Evolutionary conservation across 2,329 filamentous ascomycete genomes (phyloP).

Genomic region (Sodiomyces alkalinus): DNA sequence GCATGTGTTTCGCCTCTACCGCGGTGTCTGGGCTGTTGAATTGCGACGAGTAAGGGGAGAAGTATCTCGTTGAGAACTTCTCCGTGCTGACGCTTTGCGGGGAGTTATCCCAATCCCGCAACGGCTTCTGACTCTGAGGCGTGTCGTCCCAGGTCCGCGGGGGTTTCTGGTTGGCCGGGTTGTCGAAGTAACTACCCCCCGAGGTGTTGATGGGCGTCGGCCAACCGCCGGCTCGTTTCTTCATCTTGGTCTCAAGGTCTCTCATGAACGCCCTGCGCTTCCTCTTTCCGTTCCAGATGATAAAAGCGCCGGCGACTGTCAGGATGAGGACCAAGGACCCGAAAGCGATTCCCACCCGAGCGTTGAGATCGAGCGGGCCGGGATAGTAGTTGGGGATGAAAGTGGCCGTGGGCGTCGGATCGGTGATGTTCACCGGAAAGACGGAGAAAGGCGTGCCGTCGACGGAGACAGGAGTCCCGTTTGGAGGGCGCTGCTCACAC

Average conservation of each 20-base stretch:
- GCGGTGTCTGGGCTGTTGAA: constrained; percentile 42
- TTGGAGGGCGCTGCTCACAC: constrained; percentile 34
- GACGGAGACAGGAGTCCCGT: constrained; percentile 31
- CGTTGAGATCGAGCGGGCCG: constrained; percentile 34
- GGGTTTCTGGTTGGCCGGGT: constrained; percentile 17
- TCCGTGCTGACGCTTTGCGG: constrained; percentile 28
- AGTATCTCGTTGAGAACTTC: constrained; percentile 28
- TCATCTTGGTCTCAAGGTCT: constrained; percentile 21
- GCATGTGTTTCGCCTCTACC: constrained; percentile 17
- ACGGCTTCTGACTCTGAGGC: constrained; percentile 36
- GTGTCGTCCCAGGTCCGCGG: constrained; percentile 35
- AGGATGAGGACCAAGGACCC: constrained; percentile 34
- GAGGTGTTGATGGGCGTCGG: constrained; percentile 16
- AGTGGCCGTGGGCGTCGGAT: constrained; percentile 24
- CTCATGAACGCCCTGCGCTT: constrained; percentile 36
- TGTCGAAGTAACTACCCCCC: constrained; percentile 11
- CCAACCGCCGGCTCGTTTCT: constrained; percentile 24
- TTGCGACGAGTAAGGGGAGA: constrained; percentile 45
- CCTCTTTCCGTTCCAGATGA: constrained; percentile 42
- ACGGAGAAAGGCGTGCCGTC: constrained; percentile 37
- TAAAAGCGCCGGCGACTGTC: constrained; percentile 29
- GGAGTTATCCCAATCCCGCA: constrained; percentile 38
- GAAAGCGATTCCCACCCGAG: constrained; percentile 42
- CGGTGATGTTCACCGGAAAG: constrained; percentile 30
- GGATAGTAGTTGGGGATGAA: constrained; percentile 26